These are phyloP conservation scores for Aureobasidium musti DNA, from an alignment of 2,329 filamentous ascomycete species.

Conservation along the genomic window DNA sequence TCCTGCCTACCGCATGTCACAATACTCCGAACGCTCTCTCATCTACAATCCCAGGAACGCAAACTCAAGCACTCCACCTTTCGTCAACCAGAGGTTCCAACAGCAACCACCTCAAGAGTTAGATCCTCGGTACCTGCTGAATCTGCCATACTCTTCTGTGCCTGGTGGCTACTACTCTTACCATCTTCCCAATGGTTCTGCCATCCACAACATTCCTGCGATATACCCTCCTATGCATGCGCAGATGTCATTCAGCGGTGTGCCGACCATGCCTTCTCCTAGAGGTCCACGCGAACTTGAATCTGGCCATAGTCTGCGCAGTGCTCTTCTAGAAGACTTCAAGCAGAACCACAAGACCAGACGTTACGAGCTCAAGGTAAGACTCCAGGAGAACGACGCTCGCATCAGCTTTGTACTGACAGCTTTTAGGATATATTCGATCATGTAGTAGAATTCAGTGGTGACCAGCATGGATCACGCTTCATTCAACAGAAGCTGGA, in stretches of 20 bases:
- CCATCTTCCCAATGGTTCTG: slow-evolving; percentile 42
- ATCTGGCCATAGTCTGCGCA: slow-evolving; percentile 58
- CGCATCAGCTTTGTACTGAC: neutral
- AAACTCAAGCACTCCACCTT: neutral
- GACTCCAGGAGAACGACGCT: slow-evolving; percentile 14
- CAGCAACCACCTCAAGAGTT: neutral
- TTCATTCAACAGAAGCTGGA: slow-evolving; percentile 95
- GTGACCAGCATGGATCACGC: slow-evolving; percentile 91
- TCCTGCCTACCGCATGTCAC: slow-evolving; percentile 16
- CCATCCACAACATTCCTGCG: slow-evolving; percentile 41
- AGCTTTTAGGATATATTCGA: slow-evolving; percentile 70
- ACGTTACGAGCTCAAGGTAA: slow-evolving; percentile 76
- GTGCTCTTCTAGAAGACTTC: slow-evolving; percentile 77
- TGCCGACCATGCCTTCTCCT: slow-evolving; percentile 39
- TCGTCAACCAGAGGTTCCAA: slow-evolving; percentile 20
- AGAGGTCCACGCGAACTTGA: slow-evolving; percentile 22
- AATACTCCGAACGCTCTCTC: slow-evolving; percentile 16
- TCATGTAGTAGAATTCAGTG: slow-evolving; percentile 90
- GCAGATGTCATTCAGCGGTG: slow-evolving; percentile 26
- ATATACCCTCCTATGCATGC: slow-evolving; percentile 41
- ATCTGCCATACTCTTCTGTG: slow-evolving; percentile 1
- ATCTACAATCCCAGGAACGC: slow-evolving; percentile 22
- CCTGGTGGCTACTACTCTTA: slow-evolving; percentile 39
- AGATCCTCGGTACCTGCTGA: slow-evolving; percentile 15
- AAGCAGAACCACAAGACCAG: slow-evolving; percentile 70